Conservation (phyloP, 257 asterid genomes). For the Coffea eugenioides region DNA sequence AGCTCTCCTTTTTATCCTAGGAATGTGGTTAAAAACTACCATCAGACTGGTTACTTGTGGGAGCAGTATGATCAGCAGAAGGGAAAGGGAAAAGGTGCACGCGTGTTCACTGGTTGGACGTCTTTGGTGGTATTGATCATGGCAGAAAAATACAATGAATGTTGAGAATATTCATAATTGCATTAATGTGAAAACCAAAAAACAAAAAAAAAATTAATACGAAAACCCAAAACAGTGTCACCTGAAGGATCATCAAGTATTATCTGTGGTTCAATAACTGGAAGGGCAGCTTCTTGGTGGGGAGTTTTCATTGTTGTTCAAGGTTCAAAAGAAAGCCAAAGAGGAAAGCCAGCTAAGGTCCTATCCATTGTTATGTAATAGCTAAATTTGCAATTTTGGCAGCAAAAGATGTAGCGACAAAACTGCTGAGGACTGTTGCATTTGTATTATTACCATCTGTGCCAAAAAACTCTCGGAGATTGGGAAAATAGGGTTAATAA, state of each 20-base stretch:
- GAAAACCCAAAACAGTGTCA: not conserved
- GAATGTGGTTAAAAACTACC: slow-evolving; percentile 72
- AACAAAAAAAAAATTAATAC: too few species aligned
- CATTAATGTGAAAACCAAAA: not conserved
- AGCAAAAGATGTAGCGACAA: not conserved
- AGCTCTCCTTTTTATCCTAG: slow-evolving; percentile 35
- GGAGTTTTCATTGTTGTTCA: not conserved
- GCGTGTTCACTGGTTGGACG: slow-evolving; percentile 88
- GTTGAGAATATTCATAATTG: slow-evolving; percentile 27
- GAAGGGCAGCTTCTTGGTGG: not conserved
- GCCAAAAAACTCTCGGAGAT: not conserved
- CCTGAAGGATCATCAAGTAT: not conserved
- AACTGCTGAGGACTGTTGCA: not conserved
- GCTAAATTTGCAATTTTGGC: not conserved
- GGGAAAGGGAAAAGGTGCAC: slow-evolving; percentile 93
- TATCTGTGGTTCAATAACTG: not conserved
- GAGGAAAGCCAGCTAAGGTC: not conserved
- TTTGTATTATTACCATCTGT: not conserved
- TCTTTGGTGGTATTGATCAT: slow-evolving; percentile 79
- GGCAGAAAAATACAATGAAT: slow-evolving; percentile 70
- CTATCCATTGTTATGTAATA: not conserved
- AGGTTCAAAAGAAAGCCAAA: not conserved
- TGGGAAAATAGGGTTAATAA: not conserved
- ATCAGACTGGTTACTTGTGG: slow-evolving; percentile 78
- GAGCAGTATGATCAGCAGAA: slow-evolving; percentile 93